Base-by-base conservation (phyloP, 495 filamentous ascomycete species). In the Xylaria acuta region DNA sequence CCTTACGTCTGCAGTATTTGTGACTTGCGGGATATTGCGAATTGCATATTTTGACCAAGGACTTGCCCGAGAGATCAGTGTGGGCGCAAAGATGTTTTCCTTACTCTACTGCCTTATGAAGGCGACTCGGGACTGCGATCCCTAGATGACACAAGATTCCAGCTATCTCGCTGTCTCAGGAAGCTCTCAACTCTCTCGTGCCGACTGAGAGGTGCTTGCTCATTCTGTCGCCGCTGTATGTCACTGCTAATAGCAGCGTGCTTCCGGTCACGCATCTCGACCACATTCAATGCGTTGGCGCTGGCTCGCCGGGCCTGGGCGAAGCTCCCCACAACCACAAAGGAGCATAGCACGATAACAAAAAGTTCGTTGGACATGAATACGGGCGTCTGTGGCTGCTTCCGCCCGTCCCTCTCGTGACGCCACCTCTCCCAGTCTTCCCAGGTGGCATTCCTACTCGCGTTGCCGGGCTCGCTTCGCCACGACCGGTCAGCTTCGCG, bases 341-440 rank as follows among this genome's bases (percentile, higher is more conserved):
- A 84, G 14, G 92, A 74, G 51, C 91, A 82, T 8, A 98, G 79
- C 30, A 97, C 80, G 8, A 83, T 80, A 20, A 91, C 80, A 76
- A 99, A 98, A n/a, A 87, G 87, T 22, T 87, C 84, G 74, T 97
- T 96, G 43, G 91, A 92, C 71, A 92, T 84, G 75, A 88, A 92
- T 47, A 91, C 78, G n/a, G 91, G 87, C 60, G 88, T 80, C 59
- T 91, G 88, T 36, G 78, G 73, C 62, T 79, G 77, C 51, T 78
- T 80, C 62, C 75, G 70, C 53, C 86, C 84, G 51, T 84, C 80
- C 38, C 77, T 78, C 43, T 89, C 84, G 30, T 88, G 83, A 75
- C 93, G 88, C 92, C 93, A 99, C 51, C 86, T 86, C 82, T 99
- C 95, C 96, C 97, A 99, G 78, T 99, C 97, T 77, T 99, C 96